Evolutionary conservation across 768 basidiomycete species (phyloP).

Genomic region (Suillus lakei): DNA sequence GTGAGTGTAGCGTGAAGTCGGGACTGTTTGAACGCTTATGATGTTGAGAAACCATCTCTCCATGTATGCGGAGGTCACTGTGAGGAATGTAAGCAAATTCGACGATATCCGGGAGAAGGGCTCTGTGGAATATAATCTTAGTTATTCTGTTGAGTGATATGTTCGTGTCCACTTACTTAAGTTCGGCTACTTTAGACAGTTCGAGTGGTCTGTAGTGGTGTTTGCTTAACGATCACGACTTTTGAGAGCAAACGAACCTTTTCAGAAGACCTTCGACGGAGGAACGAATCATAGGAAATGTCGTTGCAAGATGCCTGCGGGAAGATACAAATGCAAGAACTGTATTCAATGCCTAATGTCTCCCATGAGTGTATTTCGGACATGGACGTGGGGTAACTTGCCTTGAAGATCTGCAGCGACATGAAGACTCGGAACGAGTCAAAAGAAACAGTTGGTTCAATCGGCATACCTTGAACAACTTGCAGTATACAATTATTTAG

Average conservation of each 20-base stretch:
- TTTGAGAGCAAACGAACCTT: conserved; percentile 47
- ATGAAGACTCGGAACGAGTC: not conserved
- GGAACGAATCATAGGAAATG: conserved; percentile 72
- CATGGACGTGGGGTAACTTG: conserved; percentile 17
- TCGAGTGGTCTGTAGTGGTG: conserved; percentile 67
- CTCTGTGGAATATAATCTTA: conserved; percentile 44
- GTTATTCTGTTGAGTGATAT: not conserved
- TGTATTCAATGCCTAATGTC: conserved; percentile 77
- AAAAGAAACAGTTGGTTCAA: not conserved
- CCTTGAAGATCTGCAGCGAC: conserved; percentile 48
- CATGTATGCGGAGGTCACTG: conserved; percentile 61
- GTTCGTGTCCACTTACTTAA: conserved; percentile 58
- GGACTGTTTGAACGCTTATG: conserved; percentile 41
- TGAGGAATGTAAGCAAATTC: conserved; percentile 82
- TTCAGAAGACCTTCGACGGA: conserved; percentile 85
- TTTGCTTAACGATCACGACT: not conserved
- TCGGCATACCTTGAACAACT: conserved; percentile 64
- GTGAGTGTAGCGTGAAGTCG: conserved; percentile 41
- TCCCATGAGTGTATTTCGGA: not conserved
- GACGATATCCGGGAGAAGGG: conserved; percentile 80
- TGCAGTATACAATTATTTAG: conserved; percentile 9
- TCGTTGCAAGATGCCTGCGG: conserved; percentile 78
- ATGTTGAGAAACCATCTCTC: conserved; percentile 33
- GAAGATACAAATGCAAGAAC: conserved; percentile 88
- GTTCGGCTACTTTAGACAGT: conserved; percentile 75